A percentile compares a stretch with the other conserved stretches of the same genome.
Evolutionary conservation across 805 yeast species (phyloP).

Genomic region (Ascoidea rubescens): DNA sequence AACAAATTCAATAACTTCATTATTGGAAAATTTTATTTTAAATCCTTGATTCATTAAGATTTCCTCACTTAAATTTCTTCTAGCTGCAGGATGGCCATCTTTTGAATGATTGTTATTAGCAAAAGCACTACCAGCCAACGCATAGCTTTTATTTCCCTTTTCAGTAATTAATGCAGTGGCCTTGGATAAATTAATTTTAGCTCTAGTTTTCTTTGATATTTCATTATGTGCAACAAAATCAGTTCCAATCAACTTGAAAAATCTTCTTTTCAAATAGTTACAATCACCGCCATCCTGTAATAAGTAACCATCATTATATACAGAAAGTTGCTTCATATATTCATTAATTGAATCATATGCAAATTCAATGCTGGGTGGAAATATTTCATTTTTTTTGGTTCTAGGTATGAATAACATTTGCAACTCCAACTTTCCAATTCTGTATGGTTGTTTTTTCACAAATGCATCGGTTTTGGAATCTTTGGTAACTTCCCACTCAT

Average conservation of each 20-base stretch:
- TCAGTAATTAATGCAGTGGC: slow-evolving; percentile 26
- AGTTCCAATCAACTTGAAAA: slow-evolving; percentile 57
- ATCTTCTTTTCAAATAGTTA: slow-evolving; percentile 57
- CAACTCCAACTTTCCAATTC: slow-evolving; percentile 52
- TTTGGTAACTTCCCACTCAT: slow-evolving; percentile 61
- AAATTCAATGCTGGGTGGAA: slow-evolving; percentile 56
- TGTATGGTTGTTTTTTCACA: slow-evolving; percentile 32
- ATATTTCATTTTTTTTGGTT: slow-evolving; percentile 38
- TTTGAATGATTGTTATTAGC: slow-evolving; percentile 19
- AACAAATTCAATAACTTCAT: slow-evolving; percentile 74
- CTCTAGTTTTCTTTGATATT: slow-evolving; percentile 49
- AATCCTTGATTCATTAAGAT: slow-evolving; percentile 59
- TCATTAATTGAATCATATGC: slow-evolving; percentile 30
- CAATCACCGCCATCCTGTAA: slow-evolving; percentile 92
- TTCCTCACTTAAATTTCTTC: slow-evolving; percentile 60
- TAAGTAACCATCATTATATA: slow-evolving; percentile 50
- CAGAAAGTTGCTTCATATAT: slow-evolving; percentile 20
- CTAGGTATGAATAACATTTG: slow-evolving; percentile 62
- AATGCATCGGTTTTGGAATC: slow-evolving; percentile 16
- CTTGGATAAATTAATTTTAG: slow-evolving; percentile 62
- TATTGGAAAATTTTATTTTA: slow-evolving; percentile 61
- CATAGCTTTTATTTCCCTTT: slow-evolving; percentile 8
- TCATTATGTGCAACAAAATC: slow-evolving; percentile 69
- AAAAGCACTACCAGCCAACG: slow-evolving; percentile 11
- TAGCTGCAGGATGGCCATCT: slow-evolving; percentile 13